Conservation (phyloP, 768 basidiomycete genomes). For the Suillus americanus region DNA sequence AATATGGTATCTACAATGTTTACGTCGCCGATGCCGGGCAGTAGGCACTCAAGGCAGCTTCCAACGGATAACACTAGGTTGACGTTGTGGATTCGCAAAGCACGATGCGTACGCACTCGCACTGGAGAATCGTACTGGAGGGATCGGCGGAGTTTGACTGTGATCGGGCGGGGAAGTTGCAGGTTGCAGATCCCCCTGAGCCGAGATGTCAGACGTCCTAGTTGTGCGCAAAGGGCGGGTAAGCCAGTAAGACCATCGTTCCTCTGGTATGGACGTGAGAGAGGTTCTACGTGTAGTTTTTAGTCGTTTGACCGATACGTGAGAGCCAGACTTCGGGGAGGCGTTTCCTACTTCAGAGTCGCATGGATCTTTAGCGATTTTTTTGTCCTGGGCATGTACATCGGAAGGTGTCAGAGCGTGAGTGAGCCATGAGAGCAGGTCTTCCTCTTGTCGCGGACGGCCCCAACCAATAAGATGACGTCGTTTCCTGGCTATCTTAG, state of each 20-base stretch:
- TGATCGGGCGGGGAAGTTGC: neutral
- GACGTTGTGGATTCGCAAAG: conserved; percentile 2
- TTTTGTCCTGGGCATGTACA: neutral
- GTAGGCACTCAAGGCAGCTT: neutral
- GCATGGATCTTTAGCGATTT: neutral
- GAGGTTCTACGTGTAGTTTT: no score
- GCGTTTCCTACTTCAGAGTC: no score
- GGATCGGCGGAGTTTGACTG: neutral
- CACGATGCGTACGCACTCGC: neutral
- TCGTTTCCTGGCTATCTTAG: neutral
- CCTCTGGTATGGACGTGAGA: neutral
- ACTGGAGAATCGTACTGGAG: neutral
- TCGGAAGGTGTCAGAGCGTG: neutral
- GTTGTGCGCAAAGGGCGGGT: conserved; percentile 6
- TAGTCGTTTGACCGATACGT: neutral
- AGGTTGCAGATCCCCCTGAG: neutral
- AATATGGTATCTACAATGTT: neutral
- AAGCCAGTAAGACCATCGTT: conserved; percentile 6
- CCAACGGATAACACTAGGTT: conserved; percentile 11
- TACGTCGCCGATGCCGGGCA: neutral
- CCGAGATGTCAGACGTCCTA: neutral
- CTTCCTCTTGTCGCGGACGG: neutral
- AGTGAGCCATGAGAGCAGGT: conserved; percentile 3
- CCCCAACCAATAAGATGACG: neutral
- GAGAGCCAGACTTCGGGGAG: neutral